Evolutionary conservation across 495 filamentous ascomycete genomes (phyloP).

Genomic region (Penicillium coffeae): DNA sequence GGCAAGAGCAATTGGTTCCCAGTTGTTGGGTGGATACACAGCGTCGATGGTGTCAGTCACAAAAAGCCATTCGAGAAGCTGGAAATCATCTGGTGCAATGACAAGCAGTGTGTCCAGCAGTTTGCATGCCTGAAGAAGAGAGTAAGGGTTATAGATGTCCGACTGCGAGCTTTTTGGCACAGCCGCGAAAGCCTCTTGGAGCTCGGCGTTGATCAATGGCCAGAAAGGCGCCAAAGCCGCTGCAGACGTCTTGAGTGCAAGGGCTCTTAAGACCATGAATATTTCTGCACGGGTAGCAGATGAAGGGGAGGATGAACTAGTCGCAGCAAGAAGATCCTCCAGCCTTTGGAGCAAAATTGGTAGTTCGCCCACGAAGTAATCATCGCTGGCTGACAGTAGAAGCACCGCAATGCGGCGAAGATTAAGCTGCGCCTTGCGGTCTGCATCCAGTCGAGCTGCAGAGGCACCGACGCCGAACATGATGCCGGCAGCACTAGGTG

Average conservation of each 20-base stretch:
- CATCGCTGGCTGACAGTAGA: conserved; percentile 65
- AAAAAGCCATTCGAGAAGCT: conserved; percentile 93
- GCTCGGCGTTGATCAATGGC: conserved; percentile 83
- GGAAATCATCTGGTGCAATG: conserved; percentile 91
- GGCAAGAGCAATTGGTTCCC: conserved; percentile 70
- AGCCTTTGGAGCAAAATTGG: conserved; percentile 73
- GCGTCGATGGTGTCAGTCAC: conserved; percentile 96
- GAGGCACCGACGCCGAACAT: conserved; percentile 97
- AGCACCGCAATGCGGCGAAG: conserved; percentile 77
- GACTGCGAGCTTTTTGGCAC: conserved; percentile 65
- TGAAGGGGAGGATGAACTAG: conserved; percentile 83
- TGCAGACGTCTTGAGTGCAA: conserved; percentile 70
- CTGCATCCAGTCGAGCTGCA: conserved; percentile 88
- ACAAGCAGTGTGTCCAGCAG: conserved; percentile 81
- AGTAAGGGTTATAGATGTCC: conserved; percentile 71
- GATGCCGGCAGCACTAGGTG: conserved; percentile 91
- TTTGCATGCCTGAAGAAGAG: conserved; percentile 86
- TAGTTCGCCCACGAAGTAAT: conserved; percentile 76
- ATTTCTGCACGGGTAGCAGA: conserved; percentile 84
- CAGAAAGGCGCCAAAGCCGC: conserved; percentile 79
- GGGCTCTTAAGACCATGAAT: conserved; percentile 80
- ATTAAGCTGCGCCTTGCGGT: conserved; percentile 88
- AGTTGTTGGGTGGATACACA: conserved; percentile 75
- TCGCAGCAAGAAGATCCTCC: conserved; percentile 82
- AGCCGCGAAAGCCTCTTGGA: conserved; percentile 77